Evolutionary conservation across 2,329 filamentous ascomycete species (phyloP).

Genomic region (Fusarium sp.): DNA sequence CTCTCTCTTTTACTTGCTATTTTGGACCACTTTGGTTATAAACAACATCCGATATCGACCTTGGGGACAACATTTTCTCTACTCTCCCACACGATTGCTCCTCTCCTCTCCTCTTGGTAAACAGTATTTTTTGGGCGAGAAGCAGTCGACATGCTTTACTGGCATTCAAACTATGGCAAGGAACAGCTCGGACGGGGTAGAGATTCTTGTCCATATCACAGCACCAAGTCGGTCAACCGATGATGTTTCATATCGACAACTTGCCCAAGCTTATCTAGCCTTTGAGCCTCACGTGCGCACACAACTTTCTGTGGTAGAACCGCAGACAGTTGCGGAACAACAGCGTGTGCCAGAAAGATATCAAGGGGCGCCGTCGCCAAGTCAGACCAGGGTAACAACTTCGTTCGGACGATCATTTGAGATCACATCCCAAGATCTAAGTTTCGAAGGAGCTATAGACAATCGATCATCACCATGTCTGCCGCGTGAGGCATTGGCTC

Average conservation of each 20-base stretch:
- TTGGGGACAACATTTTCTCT: neutral
- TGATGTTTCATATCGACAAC: conserved; percentile 59
- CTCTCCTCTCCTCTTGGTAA: neutral
- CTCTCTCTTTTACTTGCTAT: conserved; percentile 3
- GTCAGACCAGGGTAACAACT: conserved; percentile 11
- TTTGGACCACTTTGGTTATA: conserved; percentile 9
- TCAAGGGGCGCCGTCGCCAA: conserved; percentile 11
- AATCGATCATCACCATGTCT: conserved; percentile 52
- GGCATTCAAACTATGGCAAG: conserved; percentile 39
- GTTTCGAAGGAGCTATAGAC: conserved; percentile 57
- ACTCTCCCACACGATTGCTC: neutral
- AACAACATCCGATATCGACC: conserved; percentile 8
- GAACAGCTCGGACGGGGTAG: conserved; percentile 48
- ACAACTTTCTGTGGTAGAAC: neutral
- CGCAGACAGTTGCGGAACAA: conserved; percentile 1
- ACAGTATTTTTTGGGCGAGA: conserved; percentile 7
- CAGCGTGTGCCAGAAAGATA: neutral
- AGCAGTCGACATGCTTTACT: conserved; percentile 38
- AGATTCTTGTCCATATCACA: conserved; percentile 65
- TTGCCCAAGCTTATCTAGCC: conserved; percentile 61
- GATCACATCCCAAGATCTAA: conserved; percentile 52
- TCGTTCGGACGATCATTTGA: conserved; percentile 38
- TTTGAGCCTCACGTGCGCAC: conserved; percentile 50
- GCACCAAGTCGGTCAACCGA: conserved; percentile 60
- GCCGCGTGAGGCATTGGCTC: neutral